A percentile compares a stretch with the other conserved stretches of the same genome.
These are phyloP conservation scores for Lichtheimia ornata DNA, from an alignment of 371 early-diverging fungal species.

Conservation along the genomic window DNA sequence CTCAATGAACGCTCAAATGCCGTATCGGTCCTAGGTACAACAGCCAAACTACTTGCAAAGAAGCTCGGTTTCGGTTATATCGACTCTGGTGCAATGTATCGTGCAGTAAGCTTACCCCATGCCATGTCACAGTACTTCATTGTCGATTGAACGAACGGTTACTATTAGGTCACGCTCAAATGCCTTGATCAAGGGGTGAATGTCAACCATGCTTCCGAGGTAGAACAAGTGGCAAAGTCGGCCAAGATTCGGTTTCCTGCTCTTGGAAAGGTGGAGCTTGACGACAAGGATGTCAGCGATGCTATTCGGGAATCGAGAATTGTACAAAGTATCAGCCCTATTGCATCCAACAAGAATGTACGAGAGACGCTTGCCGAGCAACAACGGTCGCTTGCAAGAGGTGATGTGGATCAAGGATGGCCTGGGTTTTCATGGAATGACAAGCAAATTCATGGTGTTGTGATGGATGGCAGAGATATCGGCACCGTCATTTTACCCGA, in stretches of 20 bases:
- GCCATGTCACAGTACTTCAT: neutral
- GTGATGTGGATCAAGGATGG: constrained; percentile 18
- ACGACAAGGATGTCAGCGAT: constrained; percentile 67
- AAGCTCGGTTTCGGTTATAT: constrained; percentile 78
- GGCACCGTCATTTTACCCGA: constrained; percentile 88
- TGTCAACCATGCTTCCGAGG: constrained; percentile 27
- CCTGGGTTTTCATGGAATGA: constrained; percentile 21
- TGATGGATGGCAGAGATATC: constrained; percentile 96
- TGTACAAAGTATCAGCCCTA: constrained; percentile 62
- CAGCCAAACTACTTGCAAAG: constrained; percentile 73
- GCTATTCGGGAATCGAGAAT: constrained; percentile 69
- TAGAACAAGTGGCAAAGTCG: constrained; percentile 27
- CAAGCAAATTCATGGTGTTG: constrained; percentile 58
- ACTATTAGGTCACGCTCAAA: constrained; percentile 57
- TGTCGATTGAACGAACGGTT: neutral
- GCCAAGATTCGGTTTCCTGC: constrained; percentile 30
- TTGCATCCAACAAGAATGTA: constrained; percentile 72
- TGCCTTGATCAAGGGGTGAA: constrained; percentile 44
- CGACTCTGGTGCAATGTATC: constrained; percentile 80
- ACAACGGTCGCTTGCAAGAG: constrained; percentile 52
- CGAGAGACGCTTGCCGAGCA: constrained; percentile 65
- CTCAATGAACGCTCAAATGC: constrained; percentile 8
- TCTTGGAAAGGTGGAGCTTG: constrained; percentile 52
- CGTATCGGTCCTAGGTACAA: constrained; percentile 55
- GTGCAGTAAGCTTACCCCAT: constrained; percentile 45